A percentile compares a stretch with the other conserved stretches of the same genome.
Conservation (phyloP, 768 basidiomycete genomes). For the Mycena filopes region DNA sequence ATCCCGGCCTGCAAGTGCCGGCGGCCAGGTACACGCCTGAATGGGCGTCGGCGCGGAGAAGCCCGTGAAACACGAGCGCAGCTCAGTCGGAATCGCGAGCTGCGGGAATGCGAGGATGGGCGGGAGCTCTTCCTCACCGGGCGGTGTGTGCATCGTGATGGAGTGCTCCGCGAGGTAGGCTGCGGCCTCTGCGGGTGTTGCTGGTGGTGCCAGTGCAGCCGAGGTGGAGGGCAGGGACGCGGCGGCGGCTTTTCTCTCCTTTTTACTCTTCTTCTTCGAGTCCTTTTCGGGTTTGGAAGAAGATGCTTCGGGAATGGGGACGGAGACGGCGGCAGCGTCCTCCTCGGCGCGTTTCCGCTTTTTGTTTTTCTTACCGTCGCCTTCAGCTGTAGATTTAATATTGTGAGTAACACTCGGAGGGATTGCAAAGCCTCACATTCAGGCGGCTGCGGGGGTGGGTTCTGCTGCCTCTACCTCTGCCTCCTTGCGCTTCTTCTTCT, state of each 20-base stretch:
- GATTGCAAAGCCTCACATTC: conserved; percentile 34
- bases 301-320: conserved; percentile 24
- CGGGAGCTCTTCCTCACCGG: conserved; percentile 54
- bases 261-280: conserved; percentile 41
- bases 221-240: conserved; percentile 38
- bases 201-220: conserved; percentile 32
- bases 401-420: conserved; percentile 3
- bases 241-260: conserved; percentile 46
- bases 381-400: conserved; percentile 21
- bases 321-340: conserved; percentile 32
- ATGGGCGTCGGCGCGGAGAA: conserved; percentile 95
- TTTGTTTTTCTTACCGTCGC: conserved; percentile 56
- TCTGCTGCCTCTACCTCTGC: conserved; percentile 50
- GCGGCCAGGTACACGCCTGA: conserved; percentile 95
- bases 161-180: conserved; percentile 78
- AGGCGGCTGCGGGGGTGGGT: conserved; percentile 39
- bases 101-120: conserved; percentile 84
- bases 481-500: conserved; percentile 47
- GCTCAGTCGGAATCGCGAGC: conserved; percentile 69
- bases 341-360: conserved; percentile 50
- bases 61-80: conserved; percentile 69
- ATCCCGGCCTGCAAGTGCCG: conserved; percentile 82
- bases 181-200: conserved; percentile 55
- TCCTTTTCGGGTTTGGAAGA: conserved; percentile 29
- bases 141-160: conserved; percentile 74